Base-by-base conservation (phyloP, 192 early-diverging fungal genomes). In the Linnemannia schmuckeri region DNA sequence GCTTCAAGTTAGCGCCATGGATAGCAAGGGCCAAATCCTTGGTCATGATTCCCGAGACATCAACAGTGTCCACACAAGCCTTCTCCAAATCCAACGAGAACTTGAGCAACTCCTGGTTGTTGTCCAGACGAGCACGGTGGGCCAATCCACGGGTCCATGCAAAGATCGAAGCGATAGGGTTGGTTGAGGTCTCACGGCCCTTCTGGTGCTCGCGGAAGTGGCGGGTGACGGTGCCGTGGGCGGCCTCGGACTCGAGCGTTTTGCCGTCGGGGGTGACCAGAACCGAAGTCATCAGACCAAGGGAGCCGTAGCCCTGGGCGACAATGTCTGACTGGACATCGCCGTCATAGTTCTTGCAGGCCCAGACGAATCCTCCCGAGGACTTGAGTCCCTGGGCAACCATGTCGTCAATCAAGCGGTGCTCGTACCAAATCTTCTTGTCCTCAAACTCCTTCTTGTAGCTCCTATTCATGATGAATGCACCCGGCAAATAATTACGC, bases 391-490 rank as follows among this genome's bases (percentile, higher is more conserved):
- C 95, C 91, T 99, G 97, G 55, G 97, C 97, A 80, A 98, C 97
- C 97, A 98, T 98, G 88, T 99, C 97, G 89, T 99, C 97, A 79
- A 99, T 98, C 77, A 99, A 93, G 44, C 97, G 95, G 91, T 99
- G 97, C 91, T 99, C 97, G 90, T 99, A 99, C 97, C 96, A 99
- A 85, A 97, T 97, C 76, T 89, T 89, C n/a, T 88, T 88, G 38
- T 87, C 91, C 82, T 98, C 95, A 82, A 97, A 98, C 82, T 96
- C 88, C 57, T 90, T 83, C 89, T 94, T 93, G 93, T 97, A 99
- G 82, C 96, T 90, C 81, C 91, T 89, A 71, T 42, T 41, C 22
- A 27, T 70, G 42, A 72, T 30, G 7, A 33, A 33, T 54, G 35
- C 55, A 78, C 18, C 30, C 70, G 8, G 6, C 38, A n/a, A 42